These are phyloP conservation scores for Fusarium torulosum DNA, from an alignment of 2,329 filamentous ascomycete genomes.

Conservation along the genomic window DNA sequence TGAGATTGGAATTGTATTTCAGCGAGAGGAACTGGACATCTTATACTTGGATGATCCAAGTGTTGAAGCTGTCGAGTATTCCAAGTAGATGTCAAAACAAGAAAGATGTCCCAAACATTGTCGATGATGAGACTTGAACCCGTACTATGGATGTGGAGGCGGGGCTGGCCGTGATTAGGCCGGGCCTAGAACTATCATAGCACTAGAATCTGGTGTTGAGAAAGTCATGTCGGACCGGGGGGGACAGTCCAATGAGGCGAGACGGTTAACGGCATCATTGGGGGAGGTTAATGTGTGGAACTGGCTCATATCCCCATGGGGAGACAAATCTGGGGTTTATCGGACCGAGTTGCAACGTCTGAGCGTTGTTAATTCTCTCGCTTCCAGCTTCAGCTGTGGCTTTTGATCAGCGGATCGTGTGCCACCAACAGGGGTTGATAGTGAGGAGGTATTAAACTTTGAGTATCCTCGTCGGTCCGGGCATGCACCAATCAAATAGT, in stretches of 20 bases:
- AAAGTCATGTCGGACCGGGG: slow-evolving; percentile 11
- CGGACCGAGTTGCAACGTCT: slow-evolving; percentile 21
- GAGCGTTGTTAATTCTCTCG: not conserved
- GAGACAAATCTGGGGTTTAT: slow-evolving; percentile 26
- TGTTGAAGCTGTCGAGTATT: slow-evolving; percentile 18
- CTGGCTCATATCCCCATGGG: slow-evolving; percentile 23
- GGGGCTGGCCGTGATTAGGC: slow-evolving; percentile 25
- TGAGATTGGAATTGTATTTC: not conserved
- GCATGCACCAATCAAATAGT: slow-evolving; percentile 4
- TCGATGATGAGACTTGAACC: not conserved
- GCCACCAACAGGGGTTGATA: not conserved
- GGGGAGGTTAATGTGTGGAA: not conserved
- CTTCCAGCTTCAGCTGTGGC: slow-evolving; percentile 7
- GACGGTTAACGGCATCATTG: not conserved
- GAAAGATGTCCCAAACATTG: not conserved
- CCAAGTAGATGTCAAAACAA: not conserved
- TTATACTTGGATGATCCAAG: slow-evolving; percentile 11
- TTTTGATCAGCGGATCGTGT: not conserved
- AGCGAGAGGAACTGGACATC: slow-evolving; percentile 12
- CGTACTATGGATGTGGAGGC: not conserved
- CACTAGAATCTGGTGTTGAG: not conserved
- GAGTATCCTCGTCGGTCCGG: slow-evolving; percentile 31
- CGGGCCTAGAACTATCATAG: not conserved
- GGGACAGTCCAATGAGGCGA: not conserved
- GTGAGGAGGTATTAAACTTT: not conserved